phyloP scores from a whole-genome alignment of 116 monocot species.

The Iris pallida region DNA sequence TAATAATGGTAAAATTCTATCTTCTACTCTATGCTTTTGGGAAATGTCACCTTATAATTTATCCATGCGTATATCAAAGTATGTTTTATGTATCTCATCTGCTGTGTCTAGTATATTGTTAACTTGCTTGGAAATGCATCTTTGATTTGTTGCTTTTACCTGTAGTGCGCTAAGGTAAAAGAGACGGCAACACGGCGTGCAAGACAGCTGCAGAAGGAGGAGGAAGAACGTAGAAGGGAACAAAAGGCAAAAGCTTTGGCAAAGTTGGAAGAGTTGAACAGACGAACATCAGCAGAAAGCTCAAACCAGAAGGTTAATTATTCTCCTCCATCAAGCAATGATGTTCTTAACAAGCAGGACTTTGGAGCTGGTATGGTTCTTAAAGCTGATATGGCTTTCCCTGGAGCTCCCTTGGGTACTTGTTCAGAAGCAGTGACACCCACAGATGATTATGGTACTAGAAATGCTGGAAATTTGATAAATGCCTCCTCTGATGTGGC shows the following conservation, averaged over 20 bases:
- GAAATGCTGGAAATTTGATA: not conserved
- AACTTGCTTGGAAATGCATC: not conserved
- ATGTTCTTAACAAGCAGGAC: slow-evolving; percentile 13
- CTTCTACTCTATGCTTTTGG: no score
- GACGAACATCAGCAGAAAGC: slow-evolving; percentile 36
- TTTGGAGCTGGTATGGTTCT: slow-evolving; percentile 3
- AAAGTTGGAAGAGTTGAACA: slow-evolving; percentile 84
- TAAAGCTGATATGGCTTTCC: not conserved
- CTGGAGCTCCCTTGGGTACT: slow-evolving; percentile 1
- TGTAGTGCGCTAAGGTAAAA: slow-evolving; percentile 58
- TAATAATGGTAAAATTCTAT: not conserved
- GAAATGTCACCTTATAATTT: no score
- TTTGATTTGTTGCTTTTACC: slow-evolving; percentile 4
- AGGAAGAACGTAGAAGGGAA: slow-evolving; percentile 73
- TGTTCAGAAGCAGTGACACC: not conserved
- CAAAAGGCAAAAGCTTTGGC: slow-evolving; percentile 86
- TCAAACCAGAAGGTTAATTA: slow-evolving; percentile 23
- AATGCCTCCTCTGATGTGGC: not conserved
- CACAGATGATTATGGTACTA: slow-evolving; percentile 6
- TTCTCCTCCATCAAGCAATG: slow-evolving; percentile 4
- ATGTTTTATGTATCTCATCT: no score
- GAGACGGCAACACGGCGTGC: slow-evolving; percentile 70
- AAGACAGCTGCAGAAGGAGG: slow-evolving; percentile 63
- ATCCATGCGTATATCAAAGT: no score
- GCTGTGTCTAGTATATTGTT: no score